Evolutionary conservation across 495 filamentous ascomycete genomes (phyloP).

Genomic region (Aspergillus cavernicola): DNA sequence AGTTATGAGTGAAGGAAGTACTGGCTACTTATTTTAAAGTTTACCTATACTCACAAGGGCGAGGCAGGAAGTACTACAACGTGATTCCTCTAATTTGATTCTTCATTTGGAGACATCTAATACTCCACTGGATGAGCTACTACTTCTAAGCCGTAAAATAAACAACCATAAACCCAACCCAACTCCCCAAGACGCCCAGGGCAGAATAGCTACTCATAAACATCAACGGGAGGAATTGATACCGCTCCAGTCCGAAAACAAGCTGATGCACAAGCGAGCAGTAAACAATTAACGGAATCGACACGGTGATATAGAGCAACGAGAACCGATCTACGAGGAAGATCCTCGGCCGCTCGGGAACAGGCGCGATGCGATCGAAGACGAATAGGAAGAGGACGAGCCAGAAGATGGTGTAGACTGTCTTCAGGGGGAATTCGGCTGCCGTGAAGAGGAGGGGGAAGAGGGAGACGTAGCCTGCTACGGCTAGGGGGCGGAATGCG

Average conservation of each 20-base stretch:
- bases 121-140: no score
- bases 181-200: slow-evolving; percentile 92
- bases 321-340: slow-evolving; percentile 89
- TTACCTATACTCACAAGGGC: no score
- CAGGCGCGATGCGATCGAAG: slow-evolving; percentile 85
- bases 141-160: slow-evolving; percentile 78
- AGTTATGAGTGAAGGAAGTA: no score
- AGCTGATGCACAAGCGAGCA: slow-evolving; percentile 79
- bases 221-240: slow-evolving; percentile 93
- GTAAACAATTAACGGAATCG: slow-evolving; percentile 86
- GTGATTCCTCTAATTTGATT: no score
- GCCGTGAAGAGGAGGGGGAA: slow-evolving; percentile 93
- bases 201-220: slow-evolving; percentile 95
- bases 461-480: slow-evolving; percentile 90
- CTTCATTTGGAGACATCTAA: no score
- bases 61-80: no score
- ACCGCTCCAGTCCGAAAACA: slow-evolving; percentile 69
- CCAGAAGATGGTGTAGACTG: slow-evolving; percentile 90
- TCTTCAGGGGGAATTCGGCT: slow-evolving; percentile 89
- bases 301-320: slow-evolving; percentile 79
- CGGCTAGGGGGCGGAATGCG: slow-evolving; percentile 87
- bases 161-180: slow-evolving; percentile 92
- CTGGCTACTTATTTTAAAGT: no score
- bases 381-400: slow-evolving; percentile 77
- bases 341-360: slow-evolving; percentile 65